Evolutionary conservation across 257 asterid species (phyloP).

Genomic region (Nicotiana attenuata): DNA sequence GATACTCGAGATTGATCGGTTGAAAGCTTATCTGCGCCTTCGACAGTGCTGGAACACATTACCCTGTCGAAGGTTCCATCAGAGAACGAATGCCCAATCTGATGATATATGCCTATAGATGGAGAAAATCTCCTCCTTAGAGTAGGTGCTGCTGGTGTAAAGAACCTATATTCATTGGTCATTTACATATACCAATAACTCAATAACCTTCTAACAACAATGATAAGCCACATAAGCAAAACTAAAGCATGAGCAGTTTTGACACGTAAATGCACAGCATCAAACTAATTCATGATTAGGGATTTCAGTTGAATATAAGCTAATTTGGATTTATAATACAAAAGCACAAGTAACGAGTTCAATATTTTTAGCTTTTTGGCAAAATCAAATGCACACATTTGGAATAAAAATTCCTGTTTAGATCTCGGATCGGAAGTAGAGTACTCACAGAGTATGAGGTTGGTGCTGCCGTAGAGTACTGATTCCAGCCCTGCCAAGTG

Average conservation of each 20-base stretch:
- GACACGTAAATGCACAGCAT: neutral
- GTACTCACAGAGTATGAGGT: neutral
- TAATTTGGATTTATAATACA: neutral
- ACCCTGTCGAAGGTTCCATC: slow-evolving; percentile 36
- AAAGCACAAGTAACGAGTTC: neutral
- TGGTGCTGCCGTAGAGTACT: neutral
- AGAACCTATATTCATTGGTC: slow-evolving; percentile 67
- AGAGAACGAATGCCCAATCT: slow-evolving; percentile 44
- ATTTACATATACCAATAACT: slow-evolving; percentile 21
- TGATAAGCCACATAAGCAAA: neutral
- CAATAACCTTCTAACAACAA: slow-evolving; percentile 4
- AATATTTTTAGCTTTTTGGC: neutral
- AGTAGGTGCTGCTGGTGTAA: slow-evolving; percentile 41
- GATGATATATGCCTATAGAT: slow-evolving; percentile 38
- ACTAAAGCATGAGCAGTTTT: neutral
- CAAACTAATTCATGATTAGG: neutral
- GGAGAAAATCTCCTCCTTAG: slow-evolving; percentile 37
- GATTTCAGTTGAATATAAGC: neutral
- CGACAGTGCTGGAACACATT: slow-evolving; percentile 50
- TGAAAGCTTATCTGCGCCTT: slow-evolving; percentile 64
- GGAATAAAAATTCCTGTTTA: neutral
- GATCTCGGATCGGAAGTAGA: slow-evolving; percentile 1
- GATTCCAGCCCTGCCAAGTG: neutral
- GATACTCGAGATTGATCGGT: slow-evolving; percentile 48
- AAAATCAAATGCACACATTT: neutral